Conservation (phyloP, 768 basidiomycete genomes). For the button mushroom (Agaricus bisporus) region DNA sequence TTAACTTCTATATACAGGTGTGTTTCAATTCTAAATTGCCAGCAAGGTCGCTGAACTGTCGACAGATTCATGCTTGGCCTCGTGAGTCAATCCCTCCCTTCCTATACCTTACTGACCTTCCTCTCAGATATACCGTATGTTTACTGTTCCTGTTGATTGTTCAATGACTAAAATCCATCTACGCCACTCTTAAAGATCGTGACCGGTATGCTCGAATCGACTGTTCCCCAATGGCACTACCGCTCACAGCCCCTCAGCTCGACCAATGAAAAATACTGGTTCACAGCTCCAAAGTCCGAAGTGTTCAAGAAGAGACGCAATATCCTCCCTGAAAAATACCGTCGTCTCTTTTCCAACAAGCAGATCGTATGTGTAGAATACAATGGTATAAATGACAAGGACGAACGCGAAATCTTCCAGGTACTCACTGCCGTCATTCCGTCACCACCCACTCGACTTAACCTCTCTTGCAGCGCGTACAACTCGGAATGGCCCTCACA, state of each 20-base stretch:
- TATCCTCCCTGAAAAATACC: conserved; percentile 49
- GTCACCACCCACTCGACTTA: neutral
- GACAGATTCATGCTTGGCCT: conserved; percentile 64
- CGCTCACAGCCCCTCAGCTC: conserved; percentile 9
- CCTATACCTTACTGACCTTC: conserved; percentile 1
- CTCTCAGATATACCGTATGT: conserved; percentile 49
- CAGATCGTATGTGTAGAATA: conserved; percentile 83
- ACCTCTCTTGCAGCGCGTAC: conserved; percentile 48
- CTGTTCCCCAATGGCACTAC: neutral
- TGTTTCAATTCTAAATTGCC: conserved; percentile 15
- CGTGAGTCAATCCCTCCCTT: conserved; percentile 31
- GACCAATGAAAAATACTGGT: conserved; percentile 50
- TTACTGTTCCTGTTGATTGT: neutral
- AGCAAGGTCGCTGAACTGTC: neutral
- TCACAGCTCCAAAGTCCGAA: conserved; percentile 21
- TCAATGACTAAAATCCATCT: neutral
- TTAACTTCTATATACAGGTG: conserved; percentile 69
- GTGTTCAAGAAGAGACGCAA: conserved; percentile 13
- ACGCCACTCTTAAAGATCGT: conserved; percentile 30
- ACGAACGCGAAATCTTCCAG: conserved; percentile 70
- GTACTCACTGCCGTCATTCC: conserved; percentile 23
- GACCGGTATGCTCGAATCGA: conserved; percentile 37
- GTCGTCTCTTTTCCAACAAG: conserved; percentile 60
- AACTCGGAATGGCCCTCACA: conserved; percentile 72
- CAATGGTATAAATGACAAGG: conserved; percentile 44